Base-by-base conservation (phyloP, 2,329 filamentous ascomycete species). In the Colletotrichum filicis region DNA sequence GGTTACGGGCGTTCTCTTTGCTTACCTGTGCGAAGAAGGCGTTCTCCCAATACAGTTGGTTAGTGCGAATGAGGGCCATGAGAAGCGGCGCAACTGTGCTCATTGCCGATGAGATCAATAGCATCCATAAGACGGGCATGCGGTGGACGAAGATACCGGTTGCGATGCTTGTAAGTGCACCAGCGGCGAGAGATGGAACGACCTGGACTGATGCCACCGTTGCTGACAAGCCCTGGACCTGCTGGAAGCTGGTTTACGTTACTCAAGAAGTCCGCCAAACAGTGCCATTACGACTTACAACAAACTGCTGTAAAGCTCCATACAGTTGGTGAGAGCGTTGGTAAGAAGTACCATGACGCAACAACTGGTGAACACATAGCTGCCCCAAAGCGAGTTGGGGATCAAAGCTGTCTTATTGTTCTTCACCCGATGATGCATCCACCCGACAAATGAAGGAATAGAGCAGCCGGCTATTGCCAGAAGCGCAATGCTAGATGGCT, bases 361-460 rank as follows among this genome's bases (percentile, higher is more conserved):
- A 16, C 88, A 84, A 4, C 81, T 82, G 0, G 86, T 86, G 76
- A 91, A 91, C 7, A 84, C 79, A 0, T 79, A 78, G 52, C 89
- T 89, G 14, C 79, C 82, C 89, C 89, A 91, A 0, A 91, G 78
- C 0, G 84, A 85, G 75, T 91, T 91, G 0, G 89, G 89, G 26
- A 91, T 89, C 9, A 71, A 52, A 0, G 68, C 57, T 3, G 59
- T 57, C 5, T 37, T n/a, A n/a, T 46, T 35, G 4, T 7, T 35
- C 7, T 46, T 67, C 16, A 35, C 64, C 14, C 49, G 68, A 49
- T 37, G 42, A n/a, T 61, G 57, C 68, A 71, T 67, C 68, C 68
- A 71, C 1, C 37, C 42, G 3, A 62, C 16, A 32, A 71, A 71
- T 1, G 32, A 26, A 0, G 53, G 35, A 1, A 56, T 32, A 1